Conservation (phyloP, 805 yeast genomes). For the Scheffersomyces spartinae region DNA sequence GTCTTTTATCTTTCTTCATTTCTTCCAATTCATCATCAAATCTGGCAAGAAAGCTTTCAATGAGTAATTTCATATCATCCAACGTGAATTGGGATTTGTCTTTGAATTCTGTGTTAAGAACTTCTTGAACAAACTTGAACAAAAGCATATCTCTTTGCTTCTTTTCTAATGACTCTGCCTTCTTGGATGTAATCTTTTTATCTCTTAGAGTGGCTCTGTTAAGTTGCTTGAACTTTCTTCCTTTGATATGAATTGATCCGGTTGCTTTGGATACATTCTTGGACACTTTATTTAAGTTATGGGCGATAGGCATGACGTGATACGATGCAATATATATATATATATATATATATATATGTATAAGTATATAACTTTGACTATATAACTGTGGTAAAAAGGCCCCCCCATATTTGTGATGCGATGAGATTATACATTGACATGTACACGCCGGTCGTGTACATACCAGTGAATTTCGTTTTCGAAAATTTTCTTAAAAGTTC, state of each 20-base stretch:
- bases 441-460: too few species aligned
- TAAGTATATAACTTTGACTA: too few species aligned
- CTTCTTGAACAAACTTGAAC: constrained; percentile 47
- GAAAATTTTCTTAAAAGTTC: too few species aligned
- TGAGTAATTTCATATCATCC: constrained; percentile 49
- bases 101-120: constrained; percentile 27
- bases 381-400: too few species aligned
- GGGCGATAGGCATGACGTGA: constrained; percentile 72
- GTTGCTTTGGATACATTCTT: constrained; percentile 45
- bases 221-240: constrained; percentile 77
- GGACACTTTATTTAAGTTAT: constrained; percentile 53
- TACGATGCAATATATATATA: too few species aligned
- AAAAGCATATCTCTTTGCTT: constrained; percentile 51
- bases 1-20: constrained; percentile 52
- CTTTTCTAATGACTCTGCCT: constrained; percentile 44
- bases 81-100: constrained; percentile 31
- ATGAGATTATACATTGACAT: too few species aligned
- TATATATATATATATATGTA: too few species aligned
- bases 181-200: constrained; percentile 50
- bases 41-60: constrained; percentile 53
- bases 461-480: too few species aligned
- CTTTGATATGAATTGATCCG: constrained; percentile 69
- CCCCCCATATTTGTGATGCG: too few species aligned
- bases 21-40: constrained; percentile 66
- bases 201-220: constrained; percentile 84